These are phyloP conservation scores for Bolboschoenoplectus hybrid DNA, from an alignment of 202 grass and related monocot genomes.

Conservation along the genomic window DNA sequence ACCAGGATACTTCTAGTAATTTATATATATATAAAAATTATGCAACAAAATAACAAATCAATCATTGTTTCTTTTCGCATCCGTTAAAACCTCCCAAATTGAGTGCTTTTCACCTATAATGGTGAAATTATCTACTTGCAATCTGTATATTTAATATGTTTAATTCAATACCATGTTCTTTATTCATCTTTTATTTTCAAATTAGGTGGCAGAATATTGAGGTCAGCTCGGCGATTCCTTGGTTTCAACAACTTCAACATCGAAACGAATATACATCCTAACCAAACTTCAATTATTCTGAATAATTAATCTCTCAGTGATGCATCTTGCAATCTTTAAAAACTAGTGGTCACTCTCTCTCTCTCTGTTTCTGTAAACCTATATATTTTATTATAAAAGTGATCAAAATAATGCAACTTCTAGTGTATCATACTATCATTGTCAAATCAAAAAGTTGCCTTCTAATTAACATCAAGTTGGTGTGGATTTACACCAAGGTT, in stretches of 20 bases:
- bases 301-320: not conserved
- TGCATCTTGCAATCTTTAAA: constrained; percentile 8
- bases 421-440: not conserved
- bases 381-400: not conserved
- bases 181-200: not conserved
- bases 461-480: not conserved
- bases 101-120: not conserved
- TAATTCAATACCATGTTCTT: not conserved
- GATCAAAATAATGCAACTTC: not conserved
- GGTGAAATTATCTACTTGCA: not conserved
- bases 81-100: not conserved
- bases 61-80: not conserved
- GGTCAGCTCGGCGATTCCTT: not conserved
- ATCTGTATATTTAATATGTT: not conserved
- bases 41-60: not conserved
- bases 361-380: not conserved
- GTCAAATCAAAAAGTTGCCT: not conserved
- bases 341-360: not conserved
- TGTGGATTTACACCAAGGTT: not conserved
- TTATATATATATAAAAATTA: not conserved
- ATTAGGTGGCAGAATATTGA: not conserved
- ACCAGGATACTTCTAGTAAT: not conserved
- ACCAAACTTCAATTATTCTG: not conserved
- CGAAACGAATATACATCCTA: not conserved
- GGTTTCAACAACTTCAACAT: constrained; percentile 6